A percentile compares a stretch with the other conserved stretches of the same genome.
phyloP scores from a whole-genome alignment of 2,329 filamentous ascomycete genomes.

The Cladosporium halotolerans region DNA sequence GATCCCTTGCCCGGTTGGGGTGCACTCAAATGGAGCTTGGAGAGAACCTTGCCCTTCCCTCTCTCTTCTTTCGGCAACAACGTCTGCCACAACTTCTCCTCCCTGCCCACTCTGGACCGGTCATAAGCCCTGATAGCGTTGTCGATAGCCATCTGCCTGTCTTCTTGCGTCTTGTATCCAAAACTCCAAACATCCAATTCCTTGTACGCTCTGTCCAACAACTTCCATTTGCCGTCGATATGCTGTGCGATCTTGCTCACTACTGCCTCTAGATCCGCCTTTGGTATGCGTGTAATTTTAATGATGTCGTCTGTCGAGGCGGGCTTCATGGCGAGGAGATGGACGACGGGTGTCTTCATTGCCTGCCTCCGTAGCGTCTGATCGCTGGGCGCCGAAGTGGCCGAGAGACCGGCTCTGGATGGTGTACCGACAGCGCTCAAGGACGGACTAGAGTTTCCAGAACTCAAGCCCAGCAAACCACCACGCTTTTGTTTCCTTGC shows the following conservation, averaged over 20 bases:
- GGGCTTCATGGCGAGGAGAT: constrained; percentile 51
- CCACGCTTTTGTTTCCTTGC: constrained; percentile 24
- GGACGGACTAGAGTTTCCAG: constrained; percentile 35
- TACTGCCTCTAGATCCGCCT: constrained; percentile 43
- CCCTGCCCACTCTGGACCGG: constrained; percentile 52
- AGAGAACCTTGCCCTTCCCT: constrained; percentile 56
- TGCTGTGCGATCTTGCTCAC: constrained; percentile 47
- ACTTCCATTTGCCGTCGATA: constrained; percentile 45
- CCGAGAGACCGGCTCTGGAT: constrained; percentile 17
- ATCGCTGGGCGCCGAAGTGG: constrained; percentile 34
- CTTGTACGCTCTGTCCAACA: constrained; percentile 54
- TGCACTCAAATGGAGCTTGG: constrained; percentile 48
- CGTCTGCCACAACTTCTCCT: constrained; percentile 57
- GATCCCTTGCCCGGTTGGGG: constrained; percentile 15
- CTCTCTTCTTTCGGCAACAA: constrained; percentile 55
- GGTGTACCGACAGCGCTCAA: constrained; percentile 32
- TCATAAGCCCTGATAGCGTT: constrained; percentile 59
- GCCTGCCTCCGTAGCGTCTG: constrained; percentile 31
- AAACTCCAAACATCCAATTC: constrained; percentile 59
- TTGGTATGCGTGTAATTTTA: constrained; percentile 42
- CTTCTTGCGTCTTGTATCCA: constrained; percentile 48
- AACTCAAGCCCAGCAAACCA: constrained; percentile 18
- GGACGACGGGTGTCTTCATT: constrained; percentile 39
- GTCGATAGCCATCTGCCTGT: constrained; percentile 55
- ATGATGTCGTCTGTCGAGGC: constrained; percentile 43